These are phyloP conservation scores for Sporothrix euskadiensis DNA, from an alignment of 2,329 filamentous ascomycete species.

Conservation along the genomic window DNA sequence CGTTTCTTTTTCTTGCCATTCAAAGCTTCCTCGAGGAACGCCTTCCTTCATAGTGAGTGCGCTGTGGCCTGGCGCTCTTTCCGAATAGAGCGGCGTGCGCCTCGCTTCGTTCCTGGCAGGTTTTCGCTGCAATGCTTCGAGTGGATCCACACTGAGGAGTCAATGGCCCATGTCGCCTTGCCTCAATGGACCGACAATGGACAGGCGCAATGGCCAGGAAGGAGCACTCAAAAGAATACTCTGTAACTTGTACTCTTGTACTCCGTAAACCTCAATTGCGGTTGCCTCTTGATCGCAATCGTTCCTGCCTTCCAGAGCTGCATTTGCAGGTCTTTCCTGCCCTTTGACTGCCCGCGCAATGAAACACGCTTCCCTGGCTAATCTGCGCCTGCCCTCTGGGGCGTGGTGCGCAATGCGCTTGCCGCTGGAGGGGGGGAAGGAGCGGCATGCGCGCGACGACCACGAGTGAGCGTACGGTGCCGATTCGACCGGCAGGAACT, in stretches of 20 bases:
- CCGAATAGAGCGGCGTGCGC: not conserved
- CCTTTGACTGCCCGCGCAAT: constrained; percentile 14
- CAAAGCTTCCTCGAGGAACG: not conserved
- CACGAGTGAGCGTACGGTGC: constrained; percentile 21
- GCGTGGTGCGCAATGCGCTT: constrained; percentile 24
- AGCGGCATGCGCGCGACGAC: constrained; percentile 18
- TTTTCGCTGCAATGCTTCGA: constrained; percentile 4
- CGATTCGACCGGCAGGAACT: constrained; percentile 27
- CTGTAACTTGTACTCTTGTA: not conserved
- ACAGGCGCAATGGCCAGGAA: constrained; percentile 16
- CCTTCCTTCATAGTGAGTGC: not conserved
- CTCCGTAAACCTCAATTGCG: not conserved
- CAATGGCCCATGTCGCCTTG: constrained; percentile 17
- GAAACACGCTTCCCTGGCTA: constrained; percentile 24
- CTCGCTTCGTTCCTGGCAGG: constrained; percentile 10
- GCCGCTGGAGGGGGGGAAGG: constrained; percentile 19
- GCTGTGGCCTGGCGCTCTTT: constrained; percentile 13
- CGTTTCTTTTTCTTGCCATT: not conserved
- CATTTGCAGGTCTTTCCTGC: not conserved
- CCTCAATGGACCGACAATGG: constrained; percentile 11
- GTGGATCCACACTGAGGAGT: constrained; percentile 7
- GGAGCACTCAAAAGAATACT: not conserved
- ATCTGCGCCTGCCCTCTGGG: constrained; percentile 9
- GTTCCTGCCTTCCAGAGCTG: not conserved
- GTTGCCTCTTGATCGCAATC: not conserved